Evolutionary conservation across 768 basidiomycete genomes (phyloP).

Genomic region (Mycena latifolia): DNA sequence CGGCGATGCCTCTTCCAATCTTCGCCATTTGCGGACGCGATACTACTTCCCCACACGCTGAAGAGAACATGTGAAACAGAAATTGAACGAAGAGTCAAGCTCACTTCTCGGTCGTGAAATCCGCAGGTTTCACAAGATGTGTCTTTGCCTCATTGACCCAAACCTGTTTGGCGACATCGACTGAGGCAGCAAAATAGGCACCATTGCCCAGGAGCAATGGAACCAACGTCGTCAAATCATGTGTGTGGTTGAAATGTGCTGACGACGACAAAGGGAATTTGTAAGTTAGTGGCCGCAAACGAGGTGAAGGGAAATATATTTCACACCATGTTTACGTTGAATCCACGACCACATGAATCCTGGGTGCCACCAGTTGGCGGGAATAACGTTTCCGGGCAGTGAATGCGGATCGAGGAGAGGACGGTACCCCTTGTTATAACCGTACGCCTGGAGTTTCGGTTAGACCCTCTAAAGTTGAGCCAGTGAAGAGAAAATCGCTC

Average conservation of each 20-base stretch:
- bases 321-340: constrained; percentile 20
- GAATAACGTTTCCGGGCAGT: constrained; percentile 25
- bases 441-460: constrained; percentile 13
- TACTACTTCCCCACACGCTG: constrained; percentile 42
- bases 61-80: background rate
- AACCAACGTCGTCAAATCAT: constrained; percentile 27
- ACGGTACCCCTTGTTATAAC: constrained; percentile 26
- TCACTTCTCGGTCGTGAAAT: constrained; percentile 30
- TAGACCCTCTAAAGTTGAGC: background rate
- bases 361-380: constrained; percentile 27
- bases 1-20: constrained; percentile 44
- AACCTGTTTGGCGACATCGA: constrained; percentile 24
- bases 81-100: background rate
- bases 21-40: constrained; percentile 42
- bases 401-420: constrained; percentile 29
- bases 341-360: constrained; percentile 34
- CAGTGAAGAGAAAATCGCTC: background rate
- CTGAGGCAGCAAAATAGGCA: constrained; percentile 24
- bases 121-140: constrained; percentile 20
- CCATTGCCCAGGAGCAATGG: constrained; percentile 26
- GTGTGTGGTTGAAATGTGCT: constrained; percentile 33
- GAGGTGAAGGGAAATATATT: background rate
- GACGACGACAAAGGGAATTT: too few species aligned
- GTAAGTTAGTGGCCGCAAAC: background rate
- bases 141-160: constrained; percentile 29